Evolutionary conservation across 371 early-diverging fungal species (phyloP), one percentile per base, ranked within the genome.

Genomic region (Catenaria anguillulae): DNA sequence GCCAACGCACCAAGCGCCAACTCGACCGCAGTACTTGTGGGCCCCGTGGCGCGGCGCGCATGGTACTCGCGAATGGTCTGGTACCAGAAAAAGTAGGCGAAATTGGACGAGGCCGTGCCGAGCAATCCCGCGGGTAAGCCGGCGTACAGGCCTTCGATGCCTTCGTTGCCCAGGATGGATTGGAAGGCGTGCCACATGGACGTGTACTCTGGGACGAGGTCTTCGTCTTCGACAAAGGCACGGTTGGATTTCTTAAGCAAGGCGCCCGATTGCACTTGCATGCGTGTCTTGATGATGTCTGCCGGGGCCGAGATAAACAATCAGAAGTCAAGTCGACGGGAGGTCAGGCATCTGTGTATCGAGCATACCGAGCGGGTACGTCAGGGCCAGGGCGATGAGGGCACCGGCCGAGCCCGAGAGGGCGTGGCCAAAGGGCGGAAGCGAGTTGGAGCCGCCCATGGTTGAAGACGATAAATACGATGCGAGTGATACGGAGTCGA

Each of bases 41-140:
- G n/a, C 24, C 24, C 54, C 43, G 74, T 72, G 15, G 64, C 13
- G 36, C 66, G 48, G 24, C 63, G 63, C 45, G 59, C 56, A 54
- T 71, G 71, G 24, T 66, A 46, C 33, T 65, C 67, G 64, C 92
- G 85, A 61, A 93, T 72, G 33, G 82, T 74, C 42, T 86, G 83
- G 75, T 93, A 93, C 66, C 88, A 90, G 77, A 92, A 94, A 71
- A 94, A 96, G 70, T 96, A 96, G 33, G 91, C 87, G 68, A 95
- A 95, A 62, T 87, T 88, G 68, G 87, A 89, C 54, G 85, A 82
- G 31, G 84, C 85, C 21, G 92, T 93, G 61, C 92, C 93, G 52
- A 90, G 71, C 60, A 95, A 73, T 33, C 90, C 92, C 24, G 89
- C 82, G 13, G 83, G 82, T 4, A 97, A 77, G 33, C 97, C 97